phyloP scores from a whole-genome alignment of 192 early-diverging fungal genomes.

The Obelidium mucronatum region DNA sequence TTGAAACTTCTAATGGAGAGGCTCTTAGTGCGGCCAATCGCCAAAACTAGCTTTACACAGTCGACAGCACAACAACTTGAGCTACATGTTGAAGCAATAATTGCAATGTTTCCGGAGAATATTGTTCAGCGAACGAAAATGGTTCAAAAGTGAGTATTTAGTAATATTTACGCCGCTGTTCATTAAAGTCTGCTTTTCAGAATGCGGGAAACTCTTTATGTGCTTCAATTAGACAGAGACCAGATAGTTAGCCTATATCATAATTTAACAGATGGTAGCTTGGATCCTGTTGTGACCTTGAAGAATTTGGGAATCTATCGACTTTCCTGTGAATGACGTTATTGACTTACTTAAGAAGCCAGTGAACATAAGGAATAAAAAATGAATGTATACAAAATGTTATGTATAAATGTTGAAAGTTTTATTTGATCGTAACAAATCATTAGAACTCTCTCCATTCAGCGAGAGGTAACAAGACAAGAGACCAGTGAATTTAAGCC shows the following conservation, averaged over 20 bases:
- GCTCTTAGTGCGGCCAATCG: neutral
- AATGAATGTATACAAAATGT: neutral
- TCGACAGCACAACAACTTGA: neutral
- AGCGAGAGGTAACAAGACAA: neutral
- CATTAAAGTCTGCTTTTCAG: neutral
- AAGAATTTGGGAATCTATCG: too few species aligned
- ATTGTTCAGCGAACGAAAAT: constrained; percentile 9
- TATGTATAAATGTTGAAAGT: neutral
- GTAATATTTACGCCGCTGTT: neutral
- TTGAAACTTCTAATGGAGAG: neutral
- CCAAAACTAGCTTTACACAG: neutral
- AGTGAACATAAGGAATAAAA: neutral
- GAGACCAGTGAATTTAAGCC: constrained; percentile 63
- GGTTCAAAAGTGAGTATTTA: neutral
- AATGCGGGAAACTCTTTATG: neutral
- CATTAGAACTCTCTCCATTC: neutral
- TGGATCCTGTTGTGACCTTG: too few species aligned
- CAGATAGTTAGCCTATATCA: too few species aligned
- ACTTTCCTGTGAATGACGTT: too few species aligned
- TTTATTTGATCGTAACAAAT: neutral
- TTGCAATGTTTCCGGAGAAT: neutral
- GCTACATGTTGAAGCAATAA: neutral
- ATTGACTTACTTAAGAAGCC: neutral
- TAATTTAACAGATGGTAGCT: too few species aligned
- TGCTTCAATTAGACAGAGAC: too few species aligned